A percentile compares a stretch with the other conserved stretches of the same genome.
Conservation (phyloP, 495 filamentous ascomycete genomes). For the Aspergillus nidulans region DNA sequence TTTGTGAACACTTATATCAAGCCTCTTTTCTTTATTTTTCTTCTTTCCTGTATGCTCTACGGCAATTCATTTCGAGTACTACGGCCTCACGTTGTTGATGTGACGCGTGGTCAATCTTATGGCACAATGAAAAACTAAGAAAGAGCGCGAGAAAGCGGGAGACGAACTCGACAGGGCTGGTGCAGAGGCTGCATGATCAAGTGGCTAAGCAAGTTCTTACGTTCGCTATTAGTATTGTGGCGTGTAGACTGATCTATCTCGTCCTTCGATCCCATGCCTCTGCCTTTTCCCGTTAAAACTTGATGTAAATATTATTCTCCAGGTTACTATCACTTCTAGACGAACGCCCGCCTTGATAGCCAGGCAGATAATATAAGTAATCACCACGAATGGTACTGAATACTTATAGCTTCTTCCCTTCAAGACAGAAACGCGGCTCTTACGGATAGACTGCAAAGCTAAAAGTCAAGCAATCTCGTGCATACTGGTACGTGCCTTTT, state of each 20-base stretch:
- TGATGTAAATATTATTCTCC: conserved; percentile 5
- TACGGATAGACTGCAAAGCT: too few relatives aligned
- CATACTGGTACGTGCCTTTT: too few relatives aligned
- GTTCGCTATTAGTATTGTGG: not conserved
- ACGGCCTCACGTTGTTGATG: not conserved
- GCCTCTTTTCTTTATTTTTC: not conserved
- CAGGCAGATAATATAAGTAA: conserved; percentile 16
- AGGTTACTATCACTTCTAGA: conserved; percentile 13
- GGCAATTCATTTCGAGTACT: not conserved
- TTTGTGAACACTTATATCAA: conserved; percentile 19
- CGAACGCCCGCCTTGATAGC: conserved; percentile 10
- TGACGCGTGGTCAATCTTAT: conserved; percentile 10
- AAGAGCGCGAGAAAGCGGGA: not conserved
- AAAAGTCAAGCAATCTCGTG: too few relatives aligned
- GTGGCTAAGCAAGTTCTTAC: not conserved
- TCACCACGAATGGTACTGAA: conserved; percentile 14
- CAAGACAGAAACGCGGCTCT: not conserved
- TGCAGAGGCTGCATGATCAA: not conserved
- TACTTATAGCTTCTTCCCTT: not conserved
- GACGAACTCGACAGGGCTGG: conserved; percentile 1
- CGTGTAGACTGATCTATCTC: not conserved
- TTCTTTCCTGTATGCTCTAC: conserved; percentile 4
- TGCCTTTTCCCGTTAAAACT: not conserved
- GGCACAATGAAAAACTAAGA: conserved; percentile 11
- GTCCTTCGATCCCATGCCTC: not conserved